These are phyloP conservation scores for Lactarius hengduanensis DNA, from an alignment of 768 basidiomycete species.

Conservation along the genomic window DNA sequence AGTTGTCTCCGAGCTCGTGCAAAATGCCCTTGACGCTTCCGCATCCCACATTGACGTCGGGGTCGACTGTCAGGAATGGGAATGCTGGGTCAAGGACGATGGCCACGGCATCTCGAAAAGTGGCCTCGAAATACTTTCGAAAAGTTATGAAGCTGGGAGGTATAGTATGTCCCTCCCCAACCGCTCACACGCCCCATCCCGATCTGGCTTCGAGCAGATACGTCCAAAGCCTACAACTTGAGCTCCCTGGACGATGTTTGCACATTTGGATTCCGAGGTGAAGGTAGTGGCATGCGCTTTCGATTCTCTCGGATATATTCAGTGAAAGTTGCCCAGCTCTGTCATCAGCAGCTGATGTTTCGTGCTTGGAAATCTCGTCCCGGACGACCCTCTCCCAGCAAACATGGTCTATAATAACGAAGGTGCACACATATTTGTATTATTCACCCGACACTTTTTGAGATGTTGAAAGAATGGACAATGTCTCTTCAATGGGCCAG, in stretches of 20 bases:
- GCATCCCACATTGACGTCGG: slow-evolving; percentile 68
- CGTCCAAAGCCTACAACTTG: slow-evolving; percentile 65
- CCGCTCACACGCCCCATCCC: not conserved
- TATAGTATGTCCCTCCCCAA: slow-evolving; percentile 56
- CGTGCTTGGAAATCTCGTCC: slow-evolving; percentile 79
- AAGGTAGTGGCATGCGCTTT: slow-evolving; percentile 61
- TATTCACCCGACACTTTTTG: slow-evolving; percentile 4
- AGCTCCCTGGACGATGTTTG: slow-evolving; percentile 50
- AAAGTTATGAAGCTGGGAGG: slow-evolving; percentile 51
- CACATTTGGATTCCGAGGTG: slow-evolving; percentile 91
- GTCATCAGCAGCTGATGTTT: slow-evolving; percentile 78
- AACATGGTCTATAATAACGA: slow-evolving; percentile 75
- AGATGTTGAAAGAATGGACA: slow-evolving; percentile 54
- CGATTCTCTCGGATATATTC: slow-evolving; percentile 1
- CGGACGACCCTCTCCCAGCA: slow-evolving; percentile 60
- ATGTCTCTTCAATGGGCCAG: slow-evolving; percentile 66
- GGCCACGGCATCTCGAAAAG: slow-evolving; percentile 71
- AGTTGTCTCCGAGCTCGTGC: slow-evolving; percentile 80
- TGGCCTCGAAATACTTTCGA: slow-evolving; percentile 54
- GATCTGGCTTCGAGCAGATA: slow-evolving; percentile 44
- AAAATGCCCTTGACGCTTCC: slow-evolving; percentile 86
- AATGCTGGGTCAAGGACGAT: slow-evolving; percentile 83
- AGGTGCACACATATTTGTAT: slow-evolving; percentile 45
- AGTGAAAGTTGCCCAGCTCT: slow-evolving; percentile 51
- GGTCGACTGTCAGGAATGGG: slow-evolving; percentile 74